Evolutionary conservation across 768 basidiomycete genomes (phyloP), one percentile per base, ranked within the genome.

Genomic region (Boletus barrowsii): DNA sequence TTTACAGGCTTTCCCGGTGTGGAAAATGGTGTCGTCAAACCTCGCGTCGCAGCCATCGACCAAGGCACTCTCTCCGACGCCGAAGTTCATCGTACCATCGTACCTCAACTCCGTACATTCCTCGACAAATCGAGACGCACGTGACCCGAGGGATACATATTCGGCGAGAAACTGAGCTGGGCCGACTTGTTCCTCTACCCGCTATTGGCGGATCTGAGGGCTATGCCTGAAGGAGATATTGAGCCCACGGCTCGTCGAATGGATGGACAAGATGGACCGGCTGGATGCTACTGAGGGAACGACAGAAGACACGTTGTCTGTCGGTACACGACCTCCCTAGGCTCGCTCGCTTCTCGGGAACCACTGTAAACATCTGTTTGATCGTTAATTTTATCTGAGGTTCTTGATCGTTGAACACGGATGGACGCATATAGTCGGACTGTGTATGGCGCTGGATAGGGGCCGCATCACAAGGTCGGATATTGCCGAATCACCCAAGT

Each of bases 111-210:
- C 33, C 48, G 40, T 2, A 45, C 29, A 11, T 58, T 68, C 44
- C 63, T 72, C 29, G 17, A 36, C 24, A 30, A 5, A n/a, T 32
- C 14, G 69, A 70, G 45, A 57, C 55, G 0, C 22, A 41, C 18
- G 68, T 70, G 67, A 56, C 67, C 18, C 60, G 55, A 63, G 6
- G 70, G 70, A 14, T 70, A 65, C 24, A 49, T 65, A 2, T 72
- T 71, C 52, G 69, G 68, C 5, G 54, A 57, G 13, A 55, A 60
- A 37, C n/a, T 65, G 42, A 63, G 52, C 6, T 70, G 69, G 69
- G 69, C 70, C 17, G 69, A 70, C 55, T 68, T 72, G 47, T 72
- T 72, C 62, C 63, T 70, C 14, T 72, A 51, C 40, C 64, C 69
- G 4, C 64, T 72, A 2, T 51, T 70, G 42, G 70, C 69, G 29